A percentile compares a stretch with the other conserved stretches of the same genome.
Conservation (phyloP, 306 rosid species). For the Vicia sativa region DNA sequence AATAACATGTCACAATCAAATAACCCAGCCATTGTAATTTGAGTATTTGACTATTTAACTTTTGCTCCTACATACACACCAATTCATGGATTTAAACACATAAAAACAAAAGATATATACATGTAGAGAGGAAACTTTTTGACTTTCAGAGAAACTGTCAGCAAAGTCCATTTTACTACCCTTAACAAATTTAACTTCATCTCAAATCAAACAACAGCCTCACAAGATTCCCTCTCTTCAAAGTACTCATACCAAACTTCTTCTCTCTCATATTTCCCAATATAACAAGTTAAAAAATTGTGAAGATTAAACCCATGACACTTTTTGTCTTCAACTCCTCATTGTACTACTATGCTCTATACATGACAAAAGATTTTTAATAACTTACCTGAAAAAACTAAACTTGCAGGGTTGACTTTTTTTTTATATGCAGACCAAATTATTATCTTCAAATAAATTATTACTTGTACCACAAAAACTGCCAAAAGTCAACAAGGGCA, state of each 20-base stretch:
- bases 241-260: conserved; percentile 29
- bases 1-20: no score
- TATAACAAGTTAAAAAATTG: conserved; percentile 16
- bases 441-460: conserved; percentile 6
- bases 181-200: conserved; percentile 28
- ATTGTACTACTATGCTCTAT: conserved; percentile 37
- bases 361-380: conserved; percentile 36
- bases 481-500: conserved; percentile 77
- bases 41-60: conserved; percentile 45
- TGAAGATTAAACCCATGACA: conserved; percentile 35
- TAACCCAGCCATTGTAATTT: conserved; percentile 31
- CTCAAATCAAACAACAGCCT: conserved; percentile 30
- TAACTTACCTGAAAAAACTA: conserved; percentile 42
- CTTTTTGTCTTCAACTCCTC: conserved; percentile 36
- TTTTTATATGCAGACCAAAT: conserved; percentile 18
- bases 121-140: conserved; percentile 4
- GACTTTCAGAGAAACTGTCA: conserved; percentile 36
- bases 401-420: conserved; percentile 47
- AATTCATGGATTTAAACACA: neutral
- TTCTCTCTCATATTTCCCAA: conserved; percentile 31
- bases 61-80: conserved; percentile 3
- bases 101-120: conserved; percentile 19
- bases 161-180: conserved; percentile 8
- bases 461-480: conserved; percentile 20
- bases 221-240: conserved; percentile 41